These are phyloP conservation scores for Agrocybe chaxingu DNA, from an alignment of 768 basidiomycete genomes.

Conservation along the genomic window DNA sequence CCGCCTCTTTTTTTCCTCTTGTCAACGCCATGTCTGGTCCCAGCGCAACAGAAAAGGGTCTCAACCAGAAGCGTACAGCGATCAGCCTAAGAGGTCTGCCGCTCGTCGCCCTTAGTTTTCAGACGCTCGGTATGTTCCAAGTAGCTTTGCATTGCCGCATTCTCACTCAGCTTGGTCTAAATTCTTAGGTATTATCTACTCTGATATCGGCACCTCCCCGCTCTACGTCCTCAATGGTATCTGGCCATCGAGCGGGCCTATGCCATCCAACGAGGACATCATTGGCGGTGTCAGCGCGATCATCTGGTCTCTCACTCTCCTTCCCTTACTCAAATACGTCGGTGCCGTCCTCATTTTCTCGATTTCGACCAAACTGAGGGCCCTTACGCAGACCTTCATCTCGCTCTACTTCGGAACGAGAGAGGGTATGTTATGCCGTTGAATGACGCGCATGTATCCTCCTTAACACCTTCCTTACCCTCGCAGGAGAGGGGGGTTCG, in stretches of 20 bases:
- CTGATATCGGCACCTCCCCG: slow-evolving; percentile 56
- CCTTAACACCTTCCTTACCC: background rate
- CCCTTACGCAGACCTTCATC: slow-evolving; percentile 27
- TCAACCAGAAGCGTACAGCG: slow-evolving; percentile 27
- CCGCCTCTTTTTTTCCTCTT: background rate
- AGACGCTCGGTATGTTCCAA: slow-evolving; percentile 25
- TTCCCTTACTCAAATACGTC: slow-evolving; percentile 66
- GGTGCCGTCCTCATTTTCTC: slow-evolving; percentile 9
- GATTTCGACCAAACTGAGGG: slow-evolving; percentile 24
- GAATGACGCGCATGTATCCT: slow-evolving; percentile 4
- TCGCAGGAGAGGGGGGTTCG: slow-evolving; percentile 61
- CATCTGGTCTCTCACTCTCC: slow-evolving; percentile 58
- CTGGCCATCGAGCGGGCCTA: slow-evolving; percentile 45
- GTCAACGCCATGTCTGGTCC: slow-evolving; percentile 13
- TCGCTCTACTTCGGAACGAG: slow-evolving; percentile 35
- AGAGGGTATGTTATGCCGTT: slow-evolving; percentile 36
- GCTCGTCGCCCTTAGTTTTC: slow-evolving; percentile 30
- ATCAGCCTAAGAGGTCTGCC: slow-evolving; percentile 27
- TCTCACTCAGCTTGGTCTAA: background rate
- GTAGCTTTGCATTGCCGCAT: background rate
- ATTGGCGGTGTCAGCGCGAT: slow-evolving; percentile 64
- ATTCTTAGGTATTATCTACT: slow-evolving; percentile 42
- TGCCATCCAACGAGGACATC: slow-evolving; percentile 55
- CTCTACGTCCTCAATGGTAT: slow-evolving; percentile 66
- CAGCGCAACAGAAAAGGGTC: slow-evolving; percentile 21